Evolutionary conservation across 2,329 filamentous ascomycete genomes (phyloP).

Genomic region (Pochonia chlamydosporia): DNA sequence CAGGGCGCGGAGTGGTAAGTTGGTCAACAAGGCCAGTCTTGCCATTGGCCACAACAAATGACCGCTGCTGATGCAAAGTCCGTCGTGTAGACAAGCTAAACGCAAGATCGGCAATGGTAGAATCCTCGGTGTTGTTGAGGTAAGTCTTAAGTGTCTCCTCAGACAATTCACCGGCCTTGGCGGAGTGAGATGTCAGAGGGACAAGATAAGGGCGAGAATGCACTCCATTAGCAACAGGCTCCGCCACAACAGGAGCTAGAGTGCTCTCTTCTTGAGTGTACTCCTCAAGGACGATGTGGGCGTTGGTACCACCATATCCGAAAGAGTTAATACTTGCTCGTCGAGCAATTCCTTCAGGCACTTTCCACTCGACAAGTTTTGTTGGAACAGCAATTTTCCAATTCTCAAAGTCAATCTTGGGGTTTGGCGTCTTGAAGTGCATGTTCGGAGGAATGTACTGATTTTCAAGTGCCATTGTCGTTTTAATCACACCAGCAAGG

Average conservation of each 20-base stretch:
- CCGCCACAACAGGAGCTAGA: slow-evolving; percentile 8
- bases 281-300: slow-evolving; percentile 23
- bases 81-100: slow-evolving; percentile 16
- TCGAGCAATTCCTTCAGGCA: slow-evolving; percentile 6
- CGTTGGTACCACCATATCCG: slow-evolving; percentile 31
- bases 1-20: slow-evolving; percentile 11
- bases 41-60: slow-evolving; percentile 17
- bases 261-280: neutral
- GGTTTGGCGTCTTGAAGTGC: slow-evolving; percentile 16
- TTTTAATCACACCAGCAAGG: slow-evolving; percentile 18
- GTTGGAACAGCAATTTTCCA: slow-evolving; percentile 10
- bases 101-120: slow-evolving; percentile 14
- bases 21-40: slow-evolving; percentile 11
- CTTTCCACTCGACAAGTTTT: slow-evolving; percentile 6
- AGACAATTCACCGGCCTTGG: slow-evolving; percentile 15
- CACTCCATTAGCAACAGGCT: slow-evolving; percentile 13
- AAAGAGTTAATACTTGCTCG: slow-evolving; percentile 28
- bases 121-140: slow-evolving; percentile 9
- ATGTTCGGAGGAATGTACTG: slow-evolving; percentile 17
- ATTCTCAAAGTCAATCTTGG: slow-evolving; percentile 15
- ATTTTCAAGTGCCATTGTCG: slow-evolving; percentile 17
- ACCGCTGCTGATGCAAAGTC: slow-evolving; percentile 16
- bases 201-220: slow-evolving; percentile 15
- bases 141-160: slow-evolving; percentile 14
- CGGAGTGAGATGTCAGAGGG: slow-evolving; percentile 16